phyloP scores from a whole-genome alignment of 2,329 filamentous ascomycete genomes.

The Penicillium sp. region DNA sequence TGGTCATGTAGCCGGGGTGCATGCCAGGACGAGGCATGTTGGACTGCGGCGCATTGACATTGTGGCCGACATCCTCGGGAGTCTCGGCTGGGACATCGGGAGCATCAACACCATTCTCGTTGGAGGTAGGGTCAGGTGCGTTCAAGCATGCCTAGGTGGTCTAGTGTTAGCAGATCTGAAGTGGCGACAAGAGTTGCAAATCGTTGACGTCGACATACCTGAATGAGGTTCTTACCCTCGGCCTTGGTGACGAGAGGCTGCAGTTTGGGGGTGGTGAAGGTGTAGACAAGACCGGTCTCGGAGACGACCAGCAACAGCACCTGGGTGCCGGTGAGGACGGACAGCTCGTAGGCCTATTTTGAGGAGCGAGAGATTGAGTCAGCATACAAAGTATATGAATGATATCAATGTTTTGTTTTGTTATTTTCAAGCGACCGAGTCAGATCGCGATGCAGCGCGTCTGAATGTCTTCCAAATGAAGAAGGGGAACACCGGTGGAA shows the following conservation, averaged over 20 bases:
- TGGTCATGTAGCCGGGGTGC: constrained; percentile 72
- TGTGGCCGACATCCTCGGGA: constrained; percentile 83
- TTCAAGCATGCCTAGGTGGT: constrained; percentile 90
- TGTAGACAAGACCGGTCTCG: constrained; percentile 96
- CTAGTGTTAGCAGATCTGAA: constrained; percentile 25
- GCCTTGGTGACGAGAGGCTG: constrained; percentile 98
- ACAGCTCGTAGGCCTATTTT: constrained; percentile 88
- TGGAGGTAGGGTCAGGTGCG: constrained; percentile 86
- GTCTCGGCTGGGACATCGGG: constrained; percentile 77
- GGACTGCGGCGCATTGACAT: constrained; percentile 71
- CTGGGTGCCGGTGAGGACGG: constrained; percentile 96
- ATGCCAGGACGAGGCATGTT: constrained; percentile 73
- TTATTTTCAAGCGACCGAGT: constrained; percentile 5
- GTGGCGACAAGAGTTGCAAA: constrained; percentile 4
- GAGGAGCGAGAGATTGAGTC: background rate
- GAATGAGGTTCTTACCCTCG: constrained; percentile 98
- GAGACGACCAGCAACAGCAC: constrained; percentile 95
- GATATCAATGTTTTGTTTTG: background rate
- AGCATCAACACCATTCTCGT: constrained; percentile 81
- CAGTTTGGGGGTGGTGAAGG: constrained; percentile 97
- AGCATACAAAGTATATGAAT: background rate
- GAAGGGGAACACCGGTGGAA: background rate
- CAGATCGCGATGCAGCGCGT: background rate
- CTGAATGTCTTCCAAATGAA: background rate
- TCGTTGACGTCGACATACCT: constrained; percentile 66